Evolutionary conservation across 192 early-diverging fungal species (phyloP), one percentile per base, ranked within the genome.

Genomic region (Dimargaris cristalligena): DNA sequence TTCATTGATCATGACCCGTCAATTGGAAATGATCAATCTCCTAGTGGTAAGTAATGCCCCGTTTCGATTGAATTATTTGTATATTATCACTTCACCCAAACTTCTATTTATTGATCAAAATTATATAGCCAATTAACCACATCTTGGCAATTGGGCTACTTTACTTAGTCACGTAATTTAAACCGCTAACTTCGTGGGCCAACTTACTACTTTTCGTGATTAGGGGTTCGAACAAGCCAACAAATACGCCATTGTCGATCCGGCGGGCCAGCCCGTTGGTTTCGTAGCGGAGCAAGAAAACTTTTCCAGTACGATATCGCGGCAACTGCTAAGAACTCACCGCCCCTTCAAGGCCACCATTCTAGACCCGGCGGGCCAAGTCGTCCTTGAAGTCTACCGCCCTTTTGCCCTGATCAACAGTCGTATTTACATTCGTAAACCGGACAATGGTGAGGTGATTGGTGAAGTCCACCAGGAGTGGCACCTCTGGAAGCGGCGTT

Each of bases 381-480:
- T 80, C 11, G 67, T 88, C 13, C 71, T 91, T 48, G 80, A 82
- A 62, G 82, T 89, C 22, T 35, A 67, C 31, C 67, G 78, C 14
- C 87, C 87, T 1, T 81, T 88, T 68, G 81, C 83, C 11, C 79
- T 78, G 49, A 82, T 94, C 60, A 94, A 92, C 67, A 83, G 79
- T 44, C 67, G 66, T 0, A 84, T 94, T 33, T 78, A 75, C 60
- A 77, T 94, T 25, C 68, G 60, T 23, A 80, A 83, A 8, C 65
- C 68, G 6, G n/a, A n/a, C n/a, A 64, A 84, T 16, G 81, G 80
- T 34, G 65, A 71, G 16, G 22, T 76, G 2, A 86, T 90, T 61
- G 92, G 89, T 23, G 83, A 88, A 64, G 87, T 90, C 25, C 83
- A 90, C 44, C 88, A 90, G 62, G 78, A 81, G 23, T 92, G 89